These are phyloP conservation scores for Beauveria caledonica DNA, from an alignment of 2,329 filamentous ascomycete species.

Conservation along the genomic window DNA sequence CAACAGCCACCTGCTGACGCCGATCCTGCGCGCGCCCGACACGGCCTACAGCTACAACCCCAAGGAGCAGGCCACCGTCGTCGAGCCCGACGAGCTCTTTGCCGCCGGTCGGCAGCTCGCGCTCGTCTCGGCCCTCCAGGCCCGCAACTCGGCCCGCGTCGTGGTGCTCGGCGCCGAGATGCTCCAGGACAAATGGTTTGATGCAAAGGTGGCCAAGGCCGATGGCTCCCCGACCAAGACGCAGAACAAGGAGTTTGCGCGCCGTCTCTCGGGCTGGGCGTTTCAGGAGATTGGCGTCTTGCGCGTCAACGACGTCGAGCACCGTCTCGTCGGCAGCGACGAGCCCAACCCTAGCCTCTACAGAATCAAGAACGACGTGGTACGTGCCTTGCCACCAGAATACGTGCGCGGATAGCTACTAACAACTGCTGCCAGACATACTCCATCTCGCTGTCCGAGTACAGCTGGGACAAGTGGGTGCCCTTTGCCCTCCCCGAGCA, in stretches of 20 bases:
- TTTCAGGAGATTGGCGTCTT: slow-evolving; percentile 92
- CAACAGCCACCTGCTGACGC: slow-evolving; percentile 65
- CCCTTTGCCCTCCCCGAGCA: slow-evolving; percentile 62
- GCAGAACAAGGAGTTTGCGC: slow-evolving; percentile 77
- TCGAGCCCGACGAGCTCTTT: slow-evolving; percentile 69
- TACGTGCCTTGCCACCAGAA: slow-evolving; percentile 37
- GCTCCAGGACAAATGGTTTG: slow-evolving; percentile 83
- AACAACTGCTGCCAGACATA: slow-evolving; percentile 54
- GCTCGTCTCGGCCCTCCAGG: slow-evolving; percentile 80
- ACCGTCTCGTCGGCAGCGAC: slow-evolving; percentile 52
- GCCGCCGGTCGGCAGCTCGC: slow-evolving; percentile 76
- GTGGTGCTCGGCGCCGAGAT: slow-evolving; percentile 79
- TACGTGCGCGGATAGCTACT: neutral
- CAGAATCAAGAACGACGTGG: slow-evolving; percentile 92
- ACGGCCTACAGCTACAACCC: slow-evolving; percentile 93
- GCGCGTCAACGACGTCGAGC: slow-evolving; percentile 73
- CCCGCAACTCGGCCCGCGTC: slow-evolving; percentile 86
- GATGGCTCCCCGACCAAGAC: slow-evolving; percentile 46
- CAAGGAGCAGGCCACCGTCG: slow-evolving; percentile 65
- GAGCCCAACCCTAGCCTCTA: slow-evolving; percentile 80
- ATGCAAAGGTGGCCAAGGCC: slow-evolving; percentile 62
- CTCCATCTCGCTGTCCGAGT: slow-evolving; percentile 84
- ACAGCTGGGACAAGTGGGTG: slow-evolving; percentile 61
- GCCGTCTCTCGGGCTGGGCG: slow-evolving; percentile 82
- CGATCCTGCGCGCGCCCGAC: slow-evolving; percentile 71